phyloP scores from a whole-genome alignment of 2,329 filamentous ascomycete species.

The Clonostachys solani region DNA sequence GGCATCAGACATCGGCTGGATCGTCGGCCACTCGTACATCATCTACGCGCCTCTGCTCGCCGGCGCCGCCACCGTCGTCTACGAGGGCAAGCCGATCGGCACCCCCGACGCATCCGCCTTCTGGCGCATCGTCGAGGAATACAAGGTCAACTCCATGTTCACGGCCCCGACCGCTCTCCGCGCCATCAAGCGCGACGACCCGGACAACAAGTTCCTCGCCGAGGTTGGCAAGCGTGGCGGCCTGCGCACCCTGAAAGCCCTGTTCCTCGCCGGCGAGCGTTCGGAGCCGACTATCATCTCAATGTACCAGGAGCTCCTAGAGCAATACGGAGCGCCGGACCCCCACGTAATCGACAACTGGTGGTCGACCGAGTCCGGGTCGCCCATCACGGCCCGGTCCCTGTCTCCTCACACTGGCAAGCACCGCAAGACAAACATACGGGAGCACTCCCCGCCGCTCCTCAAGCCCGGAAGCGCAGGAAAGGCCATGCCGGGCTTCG shows the following conservation, averaged over 20 bases:
- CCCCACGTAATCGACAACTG: constrained; percentile 56
- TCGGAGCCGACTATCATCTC: constrained; percentile 83
- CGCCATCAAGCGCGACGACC: constrained; percentile 83
- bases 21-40: constrained; percentile 67
- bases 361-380: constrained; percentile 58
- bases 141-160: constrained; percentile 79
- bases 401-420: constrained; percentile 54
- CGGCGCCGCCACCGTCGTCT: constrained; percentile 82
- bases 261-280: constrained; percentile 86
- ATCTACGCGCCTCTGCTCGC: constrained; percentile 82
- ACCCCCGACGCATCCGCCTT: constrained; percentile 85
- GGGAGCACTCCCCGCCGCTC: constrained; percentile 35
- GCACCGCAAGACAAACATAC: constrained; percentile 39
- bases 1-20: constrained; percentile 89
- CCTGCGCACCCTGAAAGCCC: constrained; percentile 63
- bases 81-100: constrained; percentile 90
- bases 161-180: constrained; percentile 85
- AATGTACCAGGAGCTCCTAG: constrained; percentile 73
- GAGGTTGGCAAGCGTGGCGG: constrained; percentile 63
- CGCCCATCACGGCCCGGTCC: constrained; percentile 53
- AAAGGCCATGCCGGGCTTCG: constrained; percentile 88
- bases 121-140: constrained; percentile 81
- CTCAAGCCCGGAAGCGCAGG: constrained; percentile 85
- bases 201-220: constrained; percentile 63
- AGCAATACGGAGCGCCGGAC: constrained; percentile 57